Percentiles rank a stretch among this genome's conserved stretches.
These are phyloP conservation scores for Monosporascus sp. DNA, from an alignment of 2,329 filamentous ascomycete species.

Conservation along the genomic window DNA sequence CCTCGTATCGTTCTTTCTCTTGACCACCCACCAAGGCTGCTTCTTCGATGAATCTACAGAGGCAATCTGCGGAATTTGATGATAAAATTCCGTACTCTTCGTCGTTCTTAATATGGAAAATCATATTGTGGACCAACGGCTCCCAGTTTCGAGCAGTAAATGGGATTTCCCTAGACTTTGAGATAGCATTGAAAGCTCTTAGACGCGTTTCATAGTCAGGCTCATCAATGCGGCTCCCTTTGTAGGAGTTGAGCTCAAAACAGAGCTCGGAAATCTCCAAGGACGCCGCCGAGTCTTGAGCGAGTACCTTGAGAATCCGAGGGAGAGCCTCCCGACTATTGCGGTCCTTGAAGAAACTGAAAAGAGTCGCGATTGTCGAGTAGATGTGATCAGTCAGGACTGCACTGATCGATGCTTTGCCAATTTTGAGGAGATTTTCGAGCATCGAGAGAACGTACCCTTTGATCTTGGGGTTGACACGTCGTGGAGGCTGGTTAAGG, in stretches of 20 bases:
- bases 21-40: slow-evolving; percentile 38
- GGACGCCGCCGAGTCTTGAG: slow-evolving; percentile 56
- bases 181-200: slow-evolving; percentile 68
- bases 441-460: slow-evolving; percentile 73
- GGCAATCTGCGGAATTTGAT: slow-evolving; percentile 71
- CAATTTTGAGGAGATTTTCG: slow-evolving; percentile 70
- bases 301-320: slow-evolving; percentile 66
- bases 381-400: slow-evolving; percentile 63
- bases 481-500: slow-evolving; percentile 75
- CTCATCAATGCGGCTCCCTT: slow-evolving; percentile 67
- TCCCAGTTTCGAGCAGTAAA: slow-evolving; percentile 75
- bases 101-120: slow-evolving; percentile 79
- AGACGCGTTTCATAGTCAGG: slow-evolving; percentile 83
- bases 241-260: slow-evolving; percentile 74
- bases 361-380: slow-evolving; percentile 70
- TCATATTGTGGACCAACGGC: slow-evolving; percentile 80
- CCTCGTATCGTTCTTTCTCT: slow-evolving; percentile 44
- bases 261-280: slow-evolving; percentile 64
- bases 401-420: slow-evolving; percentile 48
- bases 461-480: slow-evolving; percentile 80
- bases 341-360: slow-evolving; percentile 84
- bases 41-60: slow-evolving; percentile 72
- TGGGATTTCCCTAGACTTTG: slow-evolving; percentile 49
- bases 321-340: slow-evolving; percentile 70
- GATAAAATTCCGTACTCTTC: slow-evolving; percentile 83